Base-by-base conservation (phyloP, 179 eudicot species). In the Heliamphora pulchella region DNA sequence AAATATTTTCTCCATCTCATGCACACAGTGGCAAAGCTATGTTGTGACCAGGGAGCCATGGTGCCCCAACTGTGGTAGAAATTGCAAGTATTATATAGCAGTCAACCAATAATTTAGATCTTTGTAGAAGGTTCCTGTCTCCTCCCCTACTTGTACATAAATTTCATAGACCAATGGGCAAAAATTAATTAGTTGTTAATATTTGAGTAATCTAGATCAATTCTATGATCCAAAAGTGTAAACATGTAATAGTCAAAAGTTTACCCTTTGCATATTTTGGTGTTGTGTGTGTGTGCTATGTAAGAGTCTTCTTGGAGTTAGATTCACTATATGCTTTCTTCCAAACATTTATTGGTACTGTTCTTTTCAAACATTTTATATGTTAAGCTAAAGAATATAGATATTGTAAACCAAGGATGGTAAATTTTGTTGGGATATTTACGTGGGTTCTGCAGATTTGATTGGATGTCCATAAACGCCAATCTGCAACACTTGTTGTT, bases 361-460 rank as follows among this genome's bases (percentile, higher is more conserved):
- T 75, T 18, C 55, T 75, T 75, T 43, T 11, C 43, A 61, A 8
- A 44, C 0, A 20, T 0, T 50, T 41, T 51, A 31, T 8, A 18
- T 0, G 0, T 18, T 71, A 46, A 5, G 20, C 41, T n/a, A 2
- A 50, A 65, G 39, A 13, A 44, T 20, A 18, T 76, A 1, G 47
- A 15, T 44, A 0, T 78, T 67, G 8, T 64, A 44, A 7, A 58
- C 20, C 43, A 58, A 15, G 43, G 43, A 64, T 44, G 66, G 3
- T 47, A 7, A 22, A 6, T 81, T 31, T 78, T 79, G 65, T 51
- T 39, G 18, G n/a, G 44, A 71, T 68, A 6, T 41, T 83, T 3
- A 20, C 18, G 61, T 10, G 48, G 61, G 43, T 22, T 57, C 11
- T 89, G 88, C 89, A 89, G 92, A 83, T 62, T 81, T 83, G 78